These are phyloP conservation scores for Prillingera fragicola DNA, from an alignment of 1,284 basidiomycete species.

Conservation along the genomic window DNA sequence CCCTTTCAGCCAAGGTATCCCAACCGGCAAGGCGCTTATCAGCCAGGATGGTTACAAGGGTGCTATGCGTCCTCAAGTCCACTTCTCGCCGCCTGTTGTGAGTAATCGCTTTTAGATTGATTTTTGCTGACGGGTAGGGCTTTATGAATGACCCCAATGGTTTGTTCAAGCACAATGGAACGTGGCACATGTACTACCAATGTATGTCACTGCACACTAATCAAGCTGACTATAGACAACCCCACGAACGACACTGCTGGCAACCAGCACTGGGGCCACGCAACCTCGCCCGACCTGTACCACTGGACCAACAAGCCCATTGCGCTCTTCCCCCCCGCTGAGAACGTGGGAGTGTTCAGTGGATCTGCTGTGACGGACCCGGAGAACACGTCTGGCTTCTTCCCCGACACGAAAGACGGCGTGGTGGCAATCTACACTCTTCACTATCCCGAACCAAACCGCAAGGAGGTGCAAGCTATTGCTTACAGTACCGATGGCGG, in stretches of 20 bases:
- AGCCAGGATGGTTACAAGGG: slow-evolving; percentile 26
- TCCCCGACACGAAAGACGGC: slow-evolving; percentile 40
- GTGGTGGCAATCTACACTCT: slow-evolving; percentile 51
- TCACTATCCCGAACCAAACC: slow-evolving; percentile 30
- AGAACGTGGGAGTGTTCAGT: slow-evolving; percentile 38
- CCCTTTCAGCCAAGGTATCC: slow-evolving; percentile 1
- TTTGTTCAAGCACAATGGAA: slow-evolving; percentile 45
- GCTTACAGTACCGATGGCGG: slow-evolving; percentile 48
- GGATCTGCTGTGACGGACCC: slow-evolving; percentile 48
- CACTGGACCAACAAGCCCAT: slow-evolving; percentile 49
- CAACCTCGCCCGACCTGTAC: slow-evolving; percentile 48
- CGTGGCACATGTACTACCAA: slow-evolving; percentile 51
- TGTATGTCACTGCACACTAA: slow-evolving; percentile 22
- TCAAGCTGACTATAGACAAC: slow-evolving; percentile 32
- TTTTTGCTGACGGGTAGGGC: slow-evolving; percentile 18
- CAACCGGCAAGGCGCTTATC: slow-evolving; percentile 5
- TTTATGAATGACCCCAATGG: slow-evolving; percentile 52
- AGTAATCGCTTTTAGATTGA: slow-evolving; percentile 2
- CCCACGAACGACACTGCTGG: slow-evolving; percentile 45
- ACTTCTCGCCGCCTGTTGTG: slow-evolving; percentile 33
- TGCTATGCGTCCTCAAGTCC: slow-evolving; percentile 25
- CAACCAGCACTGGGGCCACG: slow-evolving; percentile 51
- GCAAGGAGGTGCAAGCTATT: slow-evolving; percentile 43
- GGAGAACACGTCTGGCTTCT: slow-evolving; percentile 50
- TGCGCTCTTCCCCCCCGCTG: slow-evolving; percentile 36